A percentile compares a stretch with the other conserved stretches of the same genome.
Evolutionary conservation across 441 rosid genomes (phyloP).

Genomic region (Eutrema salsugineum): DNA sequence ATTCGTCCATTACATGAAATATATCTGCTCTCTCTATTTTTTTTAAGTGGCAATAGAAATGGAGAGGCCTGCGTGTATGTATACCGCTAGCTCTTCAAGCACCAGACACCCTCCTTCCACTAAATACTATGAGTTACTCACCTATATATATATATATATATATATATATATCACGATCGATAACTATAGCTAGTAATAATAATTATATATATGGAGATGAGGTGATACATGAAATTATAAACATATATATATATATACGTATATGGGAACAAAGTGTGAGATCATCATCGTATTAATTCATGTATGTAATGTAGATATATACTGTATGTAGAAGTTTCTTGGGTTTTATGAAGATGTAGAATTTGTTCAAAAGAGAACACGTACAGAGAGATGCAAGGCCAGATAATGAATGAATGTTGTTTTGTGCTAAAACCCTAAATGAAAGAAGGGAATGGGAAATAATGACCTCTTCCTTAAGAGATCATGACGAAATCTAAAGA

Average conservation of each 20-base stretch:
- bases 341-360: too few relatives aligned
- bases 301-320: too few relatives aligned
- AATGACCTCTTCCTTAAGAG: neutral
- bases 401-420: neutral
- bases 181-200: neutral
- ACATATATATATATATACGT: neutral
- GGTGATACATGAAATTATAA: neutral
- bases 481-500: neutral
- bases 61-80: neutral
- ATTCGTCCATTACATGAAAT: neutral
- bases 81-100: neutral
- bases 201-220: neutral
- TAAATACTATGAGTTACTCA: neutral
- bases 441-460: neutral
- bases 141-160: neutral
- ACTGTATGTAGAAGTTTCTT: too few relatives aligned
- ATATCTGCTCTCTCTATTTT: neutral
- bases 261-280: neutral
- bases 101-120: neutral
- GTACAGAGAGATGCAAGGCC: neutral
- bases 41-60: neutral
- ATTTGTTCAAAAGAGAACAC: too few relatives aligned
- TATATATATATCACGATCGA: neutral
- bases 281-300: neutral
- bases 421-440: conserved; percentile 1